Base-by-base conservation (phyloP, 257 asterid genomes). In the Nicotiana attenuata region DNA sequence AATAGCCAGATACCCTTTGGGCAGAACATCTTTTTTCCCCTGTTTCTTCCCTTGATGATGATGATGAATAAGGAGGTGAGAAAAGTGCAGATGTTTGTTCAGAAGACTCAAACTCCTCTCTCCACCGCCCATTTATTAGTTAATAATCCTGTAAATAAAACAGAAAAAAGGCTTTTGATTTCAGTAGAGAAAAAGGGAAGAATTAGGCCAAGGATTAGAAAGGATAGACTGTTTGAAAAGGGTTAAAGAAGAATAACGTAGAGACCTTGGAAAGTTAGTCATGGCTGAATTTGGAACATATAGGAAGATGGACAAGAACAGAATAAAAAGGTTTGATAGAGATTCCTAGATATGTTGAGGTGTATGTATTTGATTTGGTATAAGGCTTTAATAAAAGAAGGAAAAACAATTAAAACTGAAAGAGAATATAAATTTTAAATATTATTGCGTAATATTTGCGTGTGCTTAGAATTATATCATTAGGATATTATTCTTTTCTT, bases 1-100 rank as follows among this genome's bases (percentile, higher is more conserved):
- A 3, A 88, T 59, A 5, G 88, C 87, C 81, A 84, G 38, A 75
- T 84, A 82, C 35, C 91, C 89, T 77, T 84, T 88, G 2, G 89
- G 91, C 0, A 88, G 88, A 0, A 88, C 81, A 28, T 76, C 73
- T 76, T 35, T 67, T 29, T 57, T 31, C 20, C 5, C 71, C 0
- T 76, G 82, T 28, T 45, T 75, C 66, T 66, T 79, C 10, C 41
- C 26, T 3, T 28, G 45, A 35, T 35, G 45, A 38, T 38, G 45
- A 6, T 38, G 45, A 7, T 47, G 80, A 61, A 67, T 77, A 33
- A 28, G 80, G 28, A 53, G 67, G 55, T 61, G 60, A 24, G 76
- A 26, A 20, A 80, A 80, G 61, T 80, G 76, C 9, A 64, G 45
- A 14, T 14, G 45, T 50, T 50, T 50, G 56, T 50, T 50, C 0